These are phyloP conservation scores for Paramecium octaurelia DNA, from an alignment of 73 alveolate genomes.

Conservation along the genomic window DNA sequence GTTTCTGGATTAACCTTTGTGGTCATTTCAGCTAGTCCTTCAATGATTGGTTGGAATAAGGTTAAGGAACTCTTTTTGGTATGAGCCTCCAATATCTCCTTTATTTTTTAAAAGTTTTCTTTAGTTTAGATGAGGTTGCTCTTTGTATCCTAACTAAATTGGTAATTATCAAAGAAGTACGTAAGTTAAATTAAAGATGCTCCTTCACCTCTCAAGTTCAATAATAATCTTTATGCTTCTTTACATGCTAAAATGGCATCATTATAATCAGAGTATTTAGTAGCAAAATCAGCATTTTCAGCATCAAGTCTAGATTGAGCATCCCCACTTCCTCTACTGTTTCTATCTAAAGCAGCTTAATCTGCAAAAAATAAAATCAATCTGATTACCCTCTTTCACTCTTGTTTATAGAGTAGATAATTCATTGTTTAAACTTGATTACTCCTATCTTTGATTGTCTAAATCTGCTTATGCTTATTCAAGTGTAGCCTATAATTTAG, in stretches of 20 bases:
- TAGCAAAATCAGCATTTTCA: slow-evolving; percentile 22
- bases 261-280: slow-evolving; percentile 17
- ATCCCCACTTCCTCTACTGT: slow-evolving; percentile 23
- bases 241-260: slow-evolving; percentile 48
- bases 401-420: not conserved
- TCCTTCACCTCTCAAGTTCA: slow-evolving; percentile 44
- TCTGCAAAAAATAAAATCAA: not conserved
- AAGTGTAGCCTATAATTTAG: slow-evolving; percentile 25
- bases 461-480: slow-evolving; percentile 36
- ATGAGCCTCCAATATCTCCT: slow-evolving; percentile 34
- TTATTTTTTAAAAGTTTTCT: slow-evolving; percentile 42
- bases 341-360: slow-evolving; percentile 49
- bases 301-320: not conserved
- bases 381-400: slow-evolving; percentile 9
- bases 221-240: slow-evolving; percentile 42
- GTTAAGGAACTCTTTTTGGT: slow-evolving; percentile 29
- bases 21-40: slow-evolving; percentile 55
- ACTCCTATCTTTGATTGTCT: slow-evolving; percentile 22
- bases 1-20: slow-evolving; percentile 49
- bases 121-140: slow-evolving; percentile 38
- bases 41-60: slow-evolving; percentile 40
- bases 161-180: not conserved
- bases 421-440: not conserved
- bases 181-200: slow-evolving; percentile 22
- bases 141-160: slow-evolving; percentile 11